These are phyloP conservation scores for Chaetomium cochliodes DNA, from an alignment of 495 filamentous ascomycete genomes.

Conservation along the genomic window DNA sequence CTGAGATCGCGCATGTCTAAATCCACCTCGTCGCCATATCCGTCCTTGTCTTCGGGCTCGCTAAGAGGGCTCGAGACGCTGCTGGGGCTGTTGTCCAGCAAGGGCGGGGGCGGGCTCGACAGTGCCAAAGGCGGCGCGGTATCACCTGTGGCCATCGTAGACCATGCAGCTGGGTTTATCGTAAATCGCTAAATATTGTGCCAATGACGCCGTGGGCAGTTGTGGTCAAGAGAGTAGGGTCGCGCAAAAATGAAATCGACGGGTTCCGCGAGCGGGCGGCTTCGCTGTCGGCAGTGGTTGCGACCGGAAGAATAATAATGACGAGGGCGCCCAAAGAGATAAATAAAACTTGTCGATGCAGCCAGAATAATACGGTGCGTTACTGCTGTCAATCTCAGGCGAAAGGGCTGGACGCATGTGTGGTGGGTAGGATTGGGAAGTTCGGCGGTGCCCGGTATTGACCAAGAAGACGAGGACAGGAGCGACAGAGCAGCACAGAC, in stretches of 20 bases:
- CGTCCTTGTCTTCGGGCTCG: constrained; percentile 77
- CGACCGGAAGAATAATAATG: constrained; percentile 17
- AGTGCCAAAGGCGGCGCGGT: constrained; percentile 44
- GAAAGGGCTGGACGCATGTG: constrained; percentile 11
- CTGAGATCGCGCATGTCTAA: constrained; percentile 38
- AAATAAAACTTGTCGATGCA: constrained; percentile 11
- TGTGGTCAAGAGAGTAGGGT: constrained; percentile 18
- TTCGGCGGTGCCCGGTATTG: constrained; percentile 18
- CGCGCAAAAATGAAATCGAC: constrained; percentile 34
- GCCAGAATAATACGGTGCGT: not conserved
- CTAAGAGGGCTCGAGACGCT: constrained; percentile 70
- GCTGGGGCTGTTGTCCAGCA: constrained; percentile 40
- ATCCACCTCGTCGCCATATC: constrained; percentile 48
- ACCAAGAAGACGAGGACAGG: constrained; percentile 28
- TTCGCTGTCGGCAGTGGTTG: constrained; percentile 23
- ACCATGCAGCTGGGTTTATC: constrained; percentile 27
- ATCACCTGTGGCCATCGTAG: constrained; percentile 48
- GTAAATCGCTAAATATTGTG: constrained; percentile 10
- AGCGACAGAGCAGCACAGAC: constrained; percentile 28
- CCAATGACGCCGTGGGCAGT: constrained; percentile 22
- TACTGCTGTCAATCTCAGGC: not conserved
- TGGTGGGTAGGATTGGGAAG: constrained; percentile 25
- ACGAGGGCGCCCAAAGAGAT: not conserved
- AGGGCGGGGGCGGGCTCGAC: constrained; percentile 47
- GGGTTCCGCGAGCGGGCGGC: constrained; percentile 27